Base-by-base conservation (phyloP, 495 filamentous ascomycete species). In the Choiromyces venosus region DNA sequence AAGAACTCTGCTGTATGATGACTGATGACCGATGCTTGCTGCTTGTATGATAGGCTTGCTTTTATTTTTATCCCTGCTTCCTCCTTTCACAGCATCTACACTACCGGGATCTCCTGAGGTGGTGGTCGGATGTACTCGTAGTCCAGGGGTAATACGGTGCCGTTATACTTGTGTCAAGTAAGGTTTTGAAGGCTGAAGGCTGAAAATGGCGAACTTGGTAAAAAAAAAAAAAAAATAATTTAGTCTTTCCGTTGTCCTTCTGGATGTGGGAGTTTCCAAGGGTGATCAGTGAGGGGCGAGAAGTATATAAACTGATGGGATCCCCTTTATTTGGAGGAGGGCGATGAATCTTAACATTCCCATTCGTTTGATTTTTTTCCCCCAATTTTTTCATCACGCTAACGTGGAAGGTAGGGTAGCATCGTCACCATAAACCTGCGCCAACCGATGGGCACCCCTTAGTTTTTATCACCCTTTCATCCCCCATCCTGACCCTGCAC, bases 341-440 rank as follows among this genome's bases (percentile, higher is more conserved):
- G 52, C 33, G 25, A 61, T 1, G 25, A 5, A 12, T 29, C 12
- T 61, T 33, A 7, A 33, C 25, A 61, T 33, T 61, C 52, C 25
- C 52, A n/a, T 29, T 61, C 52, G 52, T 33, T 61, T 61, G 52
- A 29, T 61, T 61, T 61, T 61, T 56, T 61, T 61, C 16, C 52
- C 52, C 52, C 10, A 4, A 33, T 16, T 61, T 61, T 61, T 61
- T 61, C 25, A 61, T 33, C 52, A 33, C 52, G 52, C 52, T 61
- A 61, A 33, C 52, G 52, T 61, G 52, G 25, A 61, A 33, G 12
- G 52, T 61, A 61, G 52, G 52, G 52, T 61, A 33, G 52, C 52
- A 33, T 33, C 25, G 46, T 52, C 46, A 33, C 6, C 52, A 61
- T 25, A 61, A 29, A 61, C 25, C 52, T 61, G 52, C 52, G 0